Base-by-base conservation (phyloP, 2,329 filamentous ascomycete species). In the Talaromyces sp. region DNA sequence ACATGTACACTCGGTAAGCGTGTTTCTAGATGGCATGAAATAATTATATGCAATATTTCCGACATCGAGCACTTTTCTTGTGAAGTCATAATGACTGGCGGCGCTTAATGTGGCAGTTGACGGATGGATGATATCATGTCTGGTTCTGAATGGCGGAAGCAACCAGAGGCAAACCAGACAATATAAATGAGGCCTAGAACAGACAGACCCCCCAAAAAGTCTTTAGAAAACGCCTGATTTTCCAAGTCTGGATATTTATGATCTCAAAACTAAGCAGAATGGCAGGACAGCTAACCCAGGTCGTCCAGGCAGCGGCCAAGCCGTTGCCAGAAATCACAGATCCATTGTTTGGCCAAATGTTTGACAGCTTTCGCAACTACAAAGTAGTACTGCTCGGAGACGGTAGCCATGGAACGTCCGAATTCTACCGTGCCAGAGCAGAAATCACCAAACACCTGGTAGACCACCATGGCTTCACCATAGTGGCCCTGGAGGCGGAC, bases 371-470 rank as follows among this genome's bases (percentile, higher is more conserved):
- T 63, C 75, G 69, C 4, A 67, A 71, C 23, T 76, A 74, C 55
- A 73, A 74, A 34, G 68, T 82, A 18, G 74, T 81, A 27, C 74
- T 81, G 5, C 71, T 82, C 9, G 79, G 79, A 0, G 79, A 81
- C 64, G 78, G 74, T 36, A 81, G 77, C 62, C 82, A 84, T 68
- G 82, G 82, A 31, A 84, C 82, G 3, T 84, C 82, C 0, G 82
- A 84, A 61, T 84, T 84, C 73, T 85, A 85, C 66, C 63, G 71
- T 31, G 81, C 81, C 3, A 79, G 82, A 14, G 80, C 81, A 16
- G 78, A 78, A 44, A 81, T 84, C 55, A 84, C 82, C 1, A 79
- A 82, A 63, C 76, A 77, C 52, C 72, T 84, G 28, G 81, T 84
- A 63, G 64, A 76, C 6, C 66, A 79, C 44, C 81, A 84, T 65